Conservation (phyloP, 2,329 filamentous ascomycete genomes). For the Fusarium virguliforme region DNA sequence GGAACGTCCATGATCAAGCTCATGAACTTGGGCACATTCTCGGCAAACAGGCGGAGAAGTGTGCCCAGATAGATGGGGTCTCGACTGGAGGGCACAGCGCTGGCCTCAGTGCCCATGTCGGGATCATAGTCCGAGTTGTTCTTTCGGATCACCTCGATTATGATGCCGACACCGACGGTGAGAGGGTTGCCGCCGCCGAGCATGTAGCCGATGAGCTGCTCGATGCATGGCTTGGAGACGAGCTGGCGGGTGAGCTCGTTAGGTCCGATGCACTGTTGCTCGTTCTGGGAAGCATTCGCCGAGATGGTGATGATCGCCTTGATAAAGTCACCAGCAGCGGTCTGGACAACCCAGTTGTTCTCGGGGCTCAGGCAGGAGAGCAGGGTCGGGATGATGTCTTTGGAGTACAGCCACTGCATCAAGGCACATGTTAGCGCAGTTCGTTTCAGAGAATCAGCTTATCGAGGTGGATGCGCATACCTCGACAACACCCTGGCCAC, state of each 20-base stretch:
- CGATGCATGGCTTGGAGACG: conserved; percentile 87
- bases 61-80: conserved; percentile 98
- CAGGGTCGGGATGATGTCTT: conserved; percentile 88
- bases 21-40: conserved; percentile 96
- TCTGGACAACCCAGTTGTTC: conserved; percentile 91
- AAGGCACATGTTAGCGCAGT: conserved; percentile 42
- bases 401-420: conserved; percentile 87
- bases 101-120: conserved; percentile 86
- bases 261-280: conserved; percentile 98
- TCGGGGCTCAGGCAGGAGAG: conserved; percentile 90
- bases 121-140: conserved; percentile 99
- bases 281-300: conserved; percentile 96
- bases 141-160: conserved; percentile 98
- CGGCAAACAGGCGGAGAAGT: conserved; percentile 88
- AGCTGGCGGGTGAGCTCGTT: conserved; percentile 97
- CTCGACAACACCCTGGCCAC: conserved; percentile 93
- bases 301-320: conserved; percentile 99
- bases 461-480: conserved; percentile 64
- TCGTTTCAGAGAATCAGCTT: conserved; percentile 13
- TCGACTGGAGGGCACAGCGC: conserved; percentile 83
- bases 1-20: conserved; percentile 85
- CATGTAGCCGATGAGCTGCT: conserved; percentile 92
- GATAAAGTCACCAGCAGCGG: conserved; percentile 95
- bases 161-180: conserved; percentile 95
- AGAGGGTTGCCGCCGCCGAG: conserved; percentile 92